Evolutionary conservation across 305 asterid species (phyloP), one percentile per base, ranked within the genome.

Genomic region (Fraxinus greggii): DNA sequence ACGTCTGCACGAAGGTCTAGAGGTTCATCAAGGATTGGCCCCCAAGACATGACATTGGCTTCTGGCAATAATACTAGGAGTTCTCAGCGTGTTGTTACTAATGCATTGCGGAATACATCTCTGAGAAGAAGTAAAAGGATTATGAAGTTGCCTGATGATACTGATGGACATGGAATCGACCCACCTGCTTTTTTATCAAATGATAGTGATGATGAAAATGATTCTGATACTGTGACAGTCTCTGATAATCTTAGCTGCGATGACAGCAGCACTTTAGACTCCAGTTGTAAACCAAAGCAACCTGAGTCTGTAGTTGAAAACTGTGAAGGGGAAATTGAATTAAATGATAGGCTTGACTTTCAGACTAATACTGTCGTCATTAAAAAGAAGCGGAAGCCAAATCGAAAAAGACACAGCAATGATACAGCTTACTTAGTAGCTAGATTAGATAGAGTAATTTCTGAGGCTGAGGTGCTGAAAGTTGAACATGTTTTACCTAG

Each of bases 301-400:
- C 80, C 89, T 75, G 91, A 84, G 45, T 85, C 90, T 86, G 75
- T 75, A 40, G 78, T 77, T 69, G 93, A 89, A 80, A 84, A 86
- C 80, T 81, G 88, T 86, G 92, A 81, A 73, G 86, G 86, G 67
- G 91, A 88, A 67, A 82, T 84, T 5, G 92, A 90, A 85, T 87
- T 90, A 80, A 89, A 88, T 76, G 91, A 86, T 78, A 89, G 90
- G 84, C 92, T 91, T 72, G 94, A 90, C 72, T 91, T 93, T 84
- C 93, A 87, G 83, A 87, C 86, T 45, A 92, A 82, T 83, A 90
- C 91, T 4, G 85, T 85, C 83, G 86, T 93, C 76, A 80, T 85
- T 74, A 92, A 91, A 89, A 95, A 90, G 92, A 95, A 91, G 87
- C 90, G 98, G 86, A 92, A 88, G 90, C 92, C 88, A 75, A 90